These are phyloP conservation scores for Stephania cephalantha DNA, from an alignment of 164 flowering plant genomes.

Conservation along the genomic window DNA sequence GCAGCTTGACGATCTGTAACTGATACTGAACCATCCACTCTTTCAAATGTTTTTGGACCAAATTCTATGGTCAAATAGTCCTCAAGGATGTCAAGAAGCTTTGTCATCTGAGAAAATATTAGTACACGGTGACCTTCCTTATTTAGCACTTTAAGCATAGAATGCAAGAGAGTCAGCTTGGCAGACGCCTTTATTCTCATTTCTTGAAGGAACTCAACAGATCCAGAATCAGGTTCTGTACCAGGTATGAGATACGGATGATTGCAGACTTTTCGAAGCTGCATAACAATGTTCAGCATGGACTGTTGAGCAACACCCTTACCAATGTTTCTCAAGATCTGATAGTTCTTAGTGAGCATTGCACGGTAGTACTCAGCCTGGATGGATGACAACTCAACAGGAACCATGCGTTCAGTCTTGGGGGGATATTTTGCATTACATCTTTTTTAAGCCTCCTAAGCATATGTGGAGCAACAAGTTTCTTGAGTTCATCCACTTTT, in stretches of 20 bases:
- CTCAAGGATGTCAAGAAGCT: conserved; percentile 97
- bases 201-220: conserved; percentile 92
- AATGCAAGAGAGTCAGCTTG: conserved; percentile 86
- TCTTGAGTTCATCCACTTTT: conserved; percentile 93
- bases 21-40: conserved; percentile 99
- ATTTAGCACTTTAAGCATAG: conserved; percentile 75
- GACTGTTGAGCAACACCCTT: conserved; percentile 96
- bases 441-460: conserved; percentile 98
- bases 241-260: conserved; percentile 99
- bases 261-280: conserved; percentile 93
- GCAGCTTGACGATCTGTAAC: conserved; percentile 94
- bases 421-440: conserved; percentile 97
- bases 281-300: conserved; percentile 98
- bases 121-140: conserved; percentile 94
- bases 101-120: conserved; percentile 98
- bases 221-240: conserved; percentile 94
- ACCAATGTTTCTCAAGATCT: conserved; percentile 80
- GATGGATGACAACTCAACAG: conserved; percentile 92
- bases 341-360: conserved; percentile 97
- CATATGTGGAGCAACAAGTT: conserved; percentile 99
- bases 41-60: conserved; percentile 90
- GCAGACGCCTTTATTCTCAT: conserved; percentile 99
- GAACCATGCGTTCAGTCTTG: conserved; percentile 97
- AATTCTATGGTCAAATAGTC: conserved; percentile 85
- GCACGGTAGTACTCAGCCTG: conserved; percentile 99